phyloP scores from a whole-genome alignment of 1,284 basidiomycete species.

The Puccinia polysora region DNA sequence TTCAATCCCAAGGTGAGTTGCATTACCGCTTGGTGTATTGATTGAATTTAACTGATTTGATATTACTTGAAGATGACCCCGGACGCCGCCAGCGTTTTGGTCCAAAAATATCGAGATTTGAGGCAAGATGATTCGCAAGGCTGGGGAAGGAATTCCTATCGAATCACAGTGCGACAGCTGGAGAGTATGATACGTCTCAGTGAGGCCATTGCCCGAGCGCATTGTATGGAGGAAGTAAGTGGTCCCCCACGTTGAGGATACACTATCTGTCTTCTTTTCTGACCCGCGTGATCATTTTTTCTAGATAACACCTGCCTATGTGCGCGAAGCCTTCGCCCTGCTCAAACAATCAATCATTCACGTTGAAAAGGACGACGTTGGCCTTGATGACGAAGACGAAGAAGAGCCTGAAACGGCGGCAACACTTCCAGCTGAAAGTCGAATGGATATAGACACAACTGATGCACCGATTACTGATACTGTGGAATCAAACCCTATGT shows the following conservation, averaged over 20 bases:
- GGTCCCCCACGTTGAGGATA: not conserved
- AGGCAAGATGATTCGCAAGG: constrained; percentile 88
- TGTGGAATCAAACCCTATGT: constrained; percentile 53
- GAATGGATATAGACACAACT: constrained; percentile 46
- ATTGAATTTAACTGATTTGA: not conserved
- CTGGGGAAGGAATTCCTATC: constrained; percentile 81
- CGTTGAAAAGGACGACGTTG: constrained; percentile 97
- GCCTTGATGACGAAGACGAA: constrained; percentile 85
- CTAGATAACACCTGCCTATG: constrained; percentile 84
- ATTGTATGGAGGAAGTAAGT: constrained; percentile 78
- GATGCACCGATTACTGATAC: constrained; percentile 64
- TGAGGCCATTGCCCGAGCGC: constrained; percentile 94
- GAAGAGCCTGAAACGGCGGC: constrained; percentile 50
- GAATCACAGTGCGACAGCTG: constrained; percentile 91
- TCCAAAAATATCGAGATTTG: constrained; percentile 90
- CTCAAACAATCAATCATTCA: constrained; percentile 97
- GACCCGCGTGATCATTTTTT: too few relatives aligned
- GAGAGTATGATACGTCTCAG: constrained; percentile 96
- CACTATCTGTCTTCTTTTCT: not conserved
- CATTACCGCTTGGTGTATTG: not conserved
- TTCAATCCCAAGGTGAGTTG: constrained; percentile 82
- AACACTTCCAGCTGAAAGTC: constrained; percentile 53
- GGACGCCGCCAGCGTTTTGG: constrained; percentile 84
- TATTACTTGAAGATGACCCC: constrained; percentile 68
- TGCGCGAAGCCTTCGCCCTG: constrained; percentile 89